Evolutionary conservation across 108 stramenopile species (phyloP), one percentile per base, ranked within the genome.

Genomic region (Cyclotella atomus): DNA sequence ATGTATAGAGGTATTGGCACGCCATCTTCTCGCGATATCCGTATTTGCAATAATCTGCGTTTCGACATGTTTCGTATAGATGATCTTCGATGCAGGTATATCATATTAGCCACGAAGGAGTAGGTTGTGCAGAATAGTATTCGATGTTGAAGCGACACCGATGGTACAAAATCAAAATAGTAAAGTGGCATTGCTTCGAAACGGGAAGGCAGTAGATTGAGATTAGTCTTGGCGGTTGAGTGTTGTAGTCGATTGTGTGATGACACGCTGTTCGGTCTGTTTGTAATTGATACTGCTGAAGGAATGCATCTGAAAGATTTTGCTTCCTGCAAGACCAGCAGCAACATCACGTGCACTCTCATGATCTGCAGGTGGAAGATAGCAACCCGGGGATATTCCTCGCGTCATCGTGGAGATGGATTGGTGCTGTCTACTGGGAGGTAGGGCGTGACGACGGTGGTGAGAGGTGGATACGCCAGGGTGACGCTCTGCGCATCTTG

Each of bases 31-130:
- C 76, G 43, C 16, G 70, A 71, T 2, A 68, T 65, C 28, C 84
- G 69, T 50, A 84, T 81, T 52, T 77, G 25, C 27, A 71, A 49
- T 55, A 85, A 46, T 36, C 69, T 68, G 60, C 57, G 28, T 55
- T 71, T 85, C 20, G 84, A 21, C 67, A 77, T 77, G 24, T 60
- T 36, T 1, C 81, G 71, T 29, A 85, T 29, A 41, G 68, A 57
- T 33, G 84, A 78, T 79, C 84, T 32, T 63, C 84, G 49, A 10
- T 65, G 76, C 2, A 85, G 68, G 44, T 85, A 85, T 1, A 70
- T 44, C 28, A 49, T 49, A 65, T 85, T 85, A 8, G 79, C 50
- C 19, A 53, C 1, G 23, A 79, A 25, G 36, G 75, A 64, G 57
- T 85, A 85, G 4, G 59, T 41, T 36, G 54, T 56, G n/a, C 38